Percentiles rank a stretch among this genome's conserved stretches.
Evolutionary conservation across 345 rosid species (phyloP).

Genomic region (Lagerstroemia speciosa): DNA sequence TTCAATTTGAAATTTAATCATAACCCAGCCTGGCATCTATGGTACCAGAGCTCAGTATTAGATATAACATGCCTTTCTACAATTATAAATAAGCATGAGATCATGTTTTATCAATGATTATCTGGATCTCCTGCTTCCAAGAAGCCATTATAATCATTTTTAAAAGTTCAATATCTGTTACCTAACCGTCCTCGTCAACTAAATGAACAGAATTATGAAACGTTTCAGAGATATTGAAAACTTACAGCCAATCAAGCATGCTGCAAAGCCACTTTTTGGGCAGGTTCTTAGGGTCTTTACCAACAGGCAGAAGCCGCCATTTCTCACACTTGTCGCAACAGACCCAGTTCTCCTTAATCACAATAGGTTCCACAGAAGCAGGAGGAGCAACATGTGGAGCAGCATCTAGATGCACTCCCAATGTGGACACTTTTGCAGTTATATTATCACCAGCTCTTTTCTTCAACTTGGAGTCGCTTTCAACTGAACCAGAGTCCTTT

Average conservation of each 20-base stretch:
- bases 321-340: constrained; percentile 76
- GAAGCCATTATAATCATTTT: no score
- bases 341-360: constrained; percentile 77
- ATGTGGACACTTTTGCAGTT: constrained; percentile 19
- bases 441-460: constrained; percentile 30
- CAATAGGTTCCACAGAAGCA: constrained; percentile 35
- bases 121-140: no score
- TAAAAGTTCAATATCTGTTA: background rate
- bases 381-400: constrained; percentile 24
- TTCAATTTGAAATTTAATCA: background rate
- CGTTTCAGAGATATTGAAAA: no score
- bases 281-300: constrained; percentile 53
- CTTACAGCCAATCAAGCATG: constrained; percentile 78
- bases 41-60: no score
- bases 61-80: no score
- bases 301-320: constrained; percentile 92
- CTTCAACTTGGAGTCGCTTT: constrained; percentile 30
- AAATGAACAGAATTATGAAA: background rate
- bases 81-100: no score
- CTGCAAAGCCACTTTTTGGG: constrained; percentile 91
- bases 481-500: constrained; percentile 31
- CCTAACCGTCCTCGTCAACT: background rate
- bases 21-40: background rate
- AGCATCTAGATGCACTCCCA: constrained; percentile 21
- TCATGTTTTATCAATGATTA: no score